Percentiles rank a stretch among this genome's conserved stretches.
Conservation (phyloP, 768 basidiomycete genomes). For the Mrakia blollopis region DNA sequence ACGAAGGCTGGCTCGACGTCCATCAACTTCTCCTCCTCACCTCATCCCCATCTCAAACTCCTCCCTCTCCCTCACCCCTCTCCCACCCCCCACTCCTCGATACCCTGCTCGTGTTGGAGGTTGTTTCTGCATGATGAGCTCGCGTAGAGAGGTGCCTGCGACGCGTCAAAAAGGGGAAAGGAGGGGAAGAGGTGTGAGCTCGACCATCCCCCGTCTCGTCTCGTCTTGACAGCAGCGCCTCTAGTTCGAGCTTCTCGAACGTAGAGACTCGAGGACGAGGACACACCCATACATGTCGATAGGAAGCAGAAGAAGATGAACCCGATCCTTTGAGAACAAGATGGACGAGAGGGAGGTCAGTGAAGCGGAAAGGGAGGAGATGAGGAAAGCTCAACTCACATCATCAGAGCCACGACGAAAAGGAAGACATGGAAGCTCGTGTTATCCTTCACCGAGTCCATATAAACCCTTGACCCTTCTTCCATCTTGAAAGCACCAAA, state of each 20-base stretch:
- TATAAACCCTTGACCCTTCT: too few species aligned
- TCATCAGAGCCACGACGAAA: not conserved
- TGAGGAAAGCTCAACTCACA: not conserved
- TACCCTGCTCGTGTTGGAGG: not conserved
- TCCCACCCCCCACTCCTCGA: not conserved
- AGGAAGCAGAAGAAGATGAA: slow-evolving; percentile 18
- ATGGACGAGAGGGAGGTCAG: not conserved
- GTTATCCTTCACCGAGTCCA: too few species aligned
- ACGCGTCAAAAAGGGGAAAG: not conserved
- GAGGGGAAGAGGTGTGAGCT: not conserved
- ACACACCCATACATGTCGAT: slow-evolving; percentile 12
- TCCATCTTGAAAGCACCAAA: too few species aligned
- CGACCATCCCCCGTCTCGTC: not conserved
- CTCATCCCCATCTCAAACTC: slow-evolving; percentile 18
- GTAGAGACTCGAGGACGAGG: not conserved
- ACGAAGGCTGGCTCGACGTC: not conserved
- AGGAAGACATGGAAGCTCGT: slow-evolving; percentile 9
- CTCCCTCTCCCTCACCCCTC: slow-evolving; percentile 1
- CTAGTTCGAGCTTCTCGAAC: not conserved
- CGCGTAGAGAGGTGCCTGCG: slow-evolving; percentile 3
- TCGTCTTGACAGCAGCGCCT: not conserved
- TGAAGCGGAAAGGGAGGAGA: not conserved
- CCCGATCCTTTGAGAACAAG: not conserved
- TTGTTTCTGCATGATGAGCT: slow-evolving; percentile 10
- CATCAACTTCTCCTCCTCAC: not conserved